phyloP scores from a whole-genome alignment of 2,329 filamentous ascomycete species.

The Dactylellina drechsleri region DNA sequence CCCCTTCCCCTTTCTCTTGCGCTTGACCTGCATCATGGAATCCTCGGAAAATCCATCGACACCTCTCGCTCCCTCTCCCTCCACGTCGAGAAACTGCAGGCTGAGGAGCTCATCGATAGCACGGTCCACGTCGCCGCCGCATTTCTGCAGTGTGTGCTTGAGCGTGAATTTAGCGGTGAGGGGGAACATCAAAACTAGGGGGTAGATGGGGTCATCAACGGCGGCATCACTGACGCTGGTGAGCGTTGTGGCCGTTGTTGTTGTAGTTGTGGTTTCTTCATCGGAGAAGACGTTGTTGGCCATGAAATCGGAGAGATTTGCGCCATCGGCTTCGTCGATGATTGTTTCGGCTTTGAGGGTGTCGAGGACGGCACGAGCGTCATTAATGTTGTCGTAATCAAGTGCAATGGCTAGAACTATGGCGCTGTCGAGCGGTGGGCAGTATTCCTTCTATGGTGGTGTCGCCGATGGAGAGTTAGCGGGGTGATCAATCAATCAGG shows the following conservation, averaged over 20 bases:
- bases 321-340: constrained; percentile 55
- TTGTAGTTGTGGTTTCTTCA: constrained; percentile 55
- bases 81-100: constrained; percentile 53
- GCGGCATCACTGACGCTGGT: constrained; percentile 53
- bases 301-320: constrained; percentile 54
- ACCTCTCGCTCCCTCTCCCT: constrained; percentile 55
- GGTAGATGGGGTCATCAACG: constrained; percentile 26
- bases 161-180: constrained; percentile 52
- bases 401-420: constrained; percentile 58
- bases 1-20: constrained; percentile 48
- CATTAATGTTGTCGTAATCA: constrained; percentile 54
- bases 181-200: constrained; percentile 56
- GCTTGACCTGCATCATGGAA: constrained; percentile 32
- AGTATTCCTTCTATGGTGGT: constrained; percentile 54
- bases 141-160: constrained; percentile 55
- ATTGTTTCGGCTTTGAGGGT: constrained; percentile 55
- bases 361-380: constrained; percentile 53
- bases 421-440: constrained; percentile 56
- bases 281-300: constrained; percentile 48
- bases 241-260: neutral
- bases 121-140: constrained; percentile 52
- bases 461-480: constrained; percentile 2
- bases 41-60: constrained; percentile 57
- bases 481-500: neutral
- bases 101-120: constrained; percentile 58